Evolutionary conservation across 2,329 filamentous ascomycete genomes (phyloP).

Genomic region (Exutisphaerella laricina): DNA sequence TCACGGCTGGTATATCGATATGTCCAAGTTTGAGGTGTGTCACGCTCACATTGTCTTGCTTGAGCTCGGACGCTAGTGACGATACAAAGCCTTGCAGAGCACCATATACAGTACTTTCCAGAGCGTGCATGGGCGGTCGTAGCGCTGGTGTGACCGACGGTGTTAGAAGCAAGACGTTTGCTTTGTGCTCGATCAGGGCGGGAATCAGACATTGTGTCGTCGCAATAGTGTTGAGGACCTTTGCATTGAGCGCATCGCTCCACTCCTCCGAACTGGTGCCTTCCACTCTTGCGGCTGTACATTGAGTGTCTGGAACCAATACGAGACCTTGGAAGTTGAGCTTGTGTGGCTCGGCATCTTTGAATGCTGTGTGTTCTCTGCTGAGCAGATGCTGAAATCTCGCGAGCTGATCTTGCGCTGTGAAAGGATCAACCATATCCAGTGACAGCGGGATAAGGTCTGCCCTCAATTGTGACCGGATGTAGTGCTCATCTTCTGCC

Average conservation of each 20-base stretch:
- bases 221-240: conserved; percentile 82
- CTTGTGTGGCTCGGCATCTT: conserved; percentile 68
- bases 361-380: conserved; percentile 68
- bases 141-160: conserved; percentile 76
- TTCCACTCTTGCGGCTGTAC: conserved; percentile 66
- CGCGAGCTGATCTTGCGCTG: conserved; percentile 62
- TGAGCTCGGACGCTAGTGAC: conserved; percentile 72
- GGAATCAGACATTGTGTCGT: conserved; percentile 79
- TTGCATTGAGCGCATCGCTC: conserved; percentile 86
- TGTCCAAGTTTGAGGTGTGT: conserved; percentile 87
- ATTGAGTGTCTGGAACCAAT: conserved; percentile 65
- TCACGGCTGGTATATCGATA: conserved; percentile 71
- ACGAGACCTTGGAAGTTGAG: conserved; percentile 74
- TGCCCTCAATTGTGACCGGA: conserved; percentile 68
- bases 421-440: conserved; percentile 72
- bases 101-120: conserved; percentile 79
- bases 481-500: conserved; percentile 74
- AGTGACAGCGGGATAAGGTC: conserved; percentile 79
- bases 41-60: conserved; percentile 68
- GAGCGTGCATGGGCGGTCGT: conserved; percentile 72
- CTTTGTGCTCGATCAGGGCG: conserved; percentile 47
- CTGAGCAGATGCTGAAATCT: conserved; percentile 67
- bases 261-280: conserved; percentile 78
- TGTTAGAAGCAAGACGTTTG: conserved; percentile 70
- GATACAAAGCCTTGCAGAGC: conserved; percentile 82